phyloP scores from a whole-genome alignment of 164 flowering plant species.

The Malania oleifera region DNA sequence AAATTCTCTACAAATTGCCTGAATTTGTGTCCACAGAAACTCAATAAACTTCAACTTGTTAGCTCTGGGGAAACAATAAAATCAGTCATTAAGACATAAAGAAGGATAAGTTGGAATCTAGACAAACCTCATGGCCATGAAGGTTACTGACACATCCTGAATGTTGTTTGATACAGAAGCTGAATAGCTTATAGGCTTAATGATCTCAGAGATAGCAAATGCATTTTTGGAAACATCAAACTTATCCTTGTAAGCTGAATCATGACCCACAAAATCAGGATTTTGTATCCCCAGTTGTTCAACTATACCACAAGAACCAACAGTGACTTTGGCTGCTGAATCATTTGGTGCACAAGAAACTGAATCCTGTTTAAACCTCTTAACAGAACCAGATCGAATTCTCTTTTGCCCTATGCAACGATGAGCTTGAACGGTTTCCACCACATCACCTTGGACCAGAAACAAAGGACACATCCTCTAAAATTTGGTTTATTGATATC shows the following conservation, averaged over 20 bases:
- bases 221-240: conserved; percentile 25
- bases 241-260: conserved; percentile 20
- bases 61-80: no score
- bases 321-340: conserved; percentile 5
- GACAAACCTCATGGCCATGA: conserved; percentile 70
- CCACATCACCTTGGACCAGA: conserved; percentile 28
- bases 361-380: conserved; percentile 60
- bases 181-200: conserved; percentile 64
- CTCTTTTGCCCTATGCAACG: conserved; percentile 66
- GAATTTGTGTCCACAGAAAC: background rate
- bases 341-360: conserved; percentile 17
- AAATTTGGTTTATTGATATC: conserved; percentile 27
- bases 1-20: no score
- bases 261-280: conserved; percentile 20
- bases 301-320: conserved; percentile 16
- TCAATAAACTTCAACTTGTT: background rate
- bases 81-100: no score
- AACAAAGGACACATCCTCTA: conserved; percentile 27
- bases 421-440: conserved; percentile 31
- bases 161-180: conserved; percentile 46
- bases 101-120: background rate
- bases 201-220: conserved; percentile 46
- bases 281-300: conserved; percentile 22
- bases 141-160: conserved; percentile 66
- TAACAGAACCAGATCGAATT: conserved; percentile 83